Evolutionary conservation across 169 alveolate genomes (phyloP).

Genomic region (Eimeria necatrix): DNA sequence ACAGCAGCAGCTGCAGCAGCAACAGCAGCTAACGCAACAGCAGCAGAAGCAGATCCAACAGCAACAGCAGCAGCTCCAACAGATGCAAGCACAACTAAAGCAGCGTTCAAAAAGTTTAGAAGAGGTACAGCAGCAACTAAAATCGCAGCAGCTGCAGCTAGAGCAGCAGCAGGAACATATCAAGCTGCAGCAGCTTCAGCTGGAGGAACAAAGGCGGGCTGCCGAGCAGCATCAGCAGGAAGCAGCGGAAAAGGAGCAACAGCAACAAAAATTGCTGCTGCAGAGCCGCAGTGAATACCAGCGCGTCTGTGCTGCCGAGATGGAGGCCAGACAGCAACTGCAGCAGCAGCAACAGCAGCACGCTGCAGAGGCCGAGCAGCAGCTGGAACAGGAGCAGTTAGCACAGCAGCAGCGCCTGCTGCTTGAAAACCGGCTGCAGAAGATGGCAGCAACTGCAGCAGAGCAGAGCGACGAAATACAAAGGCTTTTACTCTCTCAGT

Average conservation of each 20-base stretch:
- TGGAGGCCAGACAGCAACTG: slow-evolving; percentile 57
- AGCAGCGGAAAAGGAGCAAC: background rate
- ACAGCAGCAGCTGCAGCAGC: slow-evolving; percentile 63
- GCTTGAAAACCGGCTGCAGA: slow-evolving; percentile 38
- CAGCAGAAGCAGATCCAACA: slow-evolving; percentile 40
- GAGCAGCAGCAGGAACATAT: slow-evolving; percentile 44
- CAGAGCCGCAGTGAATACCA: slow-evolving; percentile 49
- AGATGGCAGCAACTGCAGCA: slow-evolving; percentile 57
- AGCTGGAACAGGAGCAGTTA: slow-evolving; percentile 35
- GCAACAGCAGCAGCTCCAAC: slow-evolving; percentile 54
- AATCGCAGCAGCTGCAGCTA: slow-evolving; percentile 17
- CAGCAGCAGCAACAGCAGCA: slow-evolving; percentile 29
- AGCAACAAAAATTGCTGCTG: slow-evolving; percentile 54
- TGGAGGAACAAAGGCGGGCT: slow-evolving; percentile 24
- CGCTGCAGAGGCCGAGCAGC: slow-evolving; percentile 62
- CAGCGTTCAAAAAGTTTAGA: background rate
- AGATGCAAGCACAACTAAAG: slow-evolving; percentile 24
- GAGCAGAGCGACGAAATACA: slow-evolving; percentile 6
- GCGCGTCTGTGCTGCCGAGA: slow-evolving; percentile 40
- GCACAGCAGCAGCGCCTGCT: slow-evolving; percentile 64
- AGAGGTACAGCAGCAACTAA: slow-evolving; percentile 53
- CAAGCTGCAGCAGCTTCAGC: slow-evolving; percentile 49
- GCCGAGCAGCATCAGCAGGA: background rate
- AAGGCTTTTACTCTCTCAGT: slow-evolving; percentile 5
- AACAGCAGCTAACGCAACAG: slow-evolving; percentile 15